Percentiles rank a stretch among this genome's conserved stretches.
These are phyloP conservation scores for Takashimella tepidaria DNA, from an alignment of 1,284 basidiomycete species.

Conservation along the genomic window DNA sequence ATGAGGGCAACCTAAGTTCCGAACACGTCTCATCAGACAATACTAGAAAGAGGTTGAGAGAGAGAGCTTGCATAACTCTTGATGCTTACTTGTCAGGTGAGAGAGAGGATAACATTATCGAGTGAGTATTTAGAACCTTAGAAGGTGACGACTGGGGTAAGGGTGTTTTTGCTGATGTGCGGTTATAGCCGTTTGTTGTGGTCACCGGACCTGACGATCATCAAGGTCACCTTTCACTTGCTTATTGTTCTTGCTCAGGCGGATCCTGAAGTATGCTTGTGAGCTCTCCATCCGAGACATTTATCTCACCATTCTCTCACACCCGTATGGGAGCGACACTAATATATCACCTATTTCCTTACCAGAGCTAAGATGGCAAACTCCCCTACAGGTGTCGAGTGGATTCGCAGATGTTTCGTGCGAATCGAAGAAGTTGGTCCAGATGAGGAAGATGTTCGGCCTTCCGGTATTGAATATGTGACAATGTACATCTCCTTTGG, in stretches of 20 bases:
- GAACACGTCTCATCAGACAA: too few species aligned
- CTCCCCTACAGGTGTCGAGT: constrained; percentile 18
- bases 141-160: neutral
- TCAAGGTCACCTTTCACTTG: constrained; percentile 62
- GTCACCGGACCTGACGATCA: constrained; percentile 60
- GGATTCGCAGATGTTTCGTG: constrained; percentile 50
- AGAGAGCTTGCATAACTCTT: constrained; percentile 17
- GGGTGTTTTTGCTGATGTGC: constrained; percentile 5
- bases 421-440: constrained; percentile 53
- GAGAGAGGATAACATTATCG: constrained; percentile 54
- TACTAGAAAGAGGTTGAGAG: too few species aligned
- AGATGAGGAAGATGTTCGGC: constrained; percentile 65
- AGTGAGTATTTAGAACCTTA: constrained; percentile 54
- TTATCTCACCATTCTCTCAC: constrained; percentile 1
- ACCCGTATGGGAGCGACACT: too few species aligned
- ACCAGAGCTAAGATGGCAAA: neutral
- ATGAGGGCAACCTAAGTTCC: constrained; percentile 10
- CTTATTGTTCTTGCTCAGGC: constrained; percentile 56
- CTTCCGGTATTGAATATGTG: constrained; percentile 32
- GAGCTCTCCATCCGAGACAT: constrained; percentile 36
- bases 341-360: too few species aligned
- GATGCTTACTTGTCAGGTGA: constrained; percentile 30
- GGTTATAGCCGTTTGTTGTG: constrained; percentile 72
- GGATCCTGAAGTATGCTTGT: constrained; percentile 60
- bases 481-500: constrained; percentile 13